Conservation (phyloP, 2,329 filamentous ascomycete species). For the Verticillium isaacii region DNA sequence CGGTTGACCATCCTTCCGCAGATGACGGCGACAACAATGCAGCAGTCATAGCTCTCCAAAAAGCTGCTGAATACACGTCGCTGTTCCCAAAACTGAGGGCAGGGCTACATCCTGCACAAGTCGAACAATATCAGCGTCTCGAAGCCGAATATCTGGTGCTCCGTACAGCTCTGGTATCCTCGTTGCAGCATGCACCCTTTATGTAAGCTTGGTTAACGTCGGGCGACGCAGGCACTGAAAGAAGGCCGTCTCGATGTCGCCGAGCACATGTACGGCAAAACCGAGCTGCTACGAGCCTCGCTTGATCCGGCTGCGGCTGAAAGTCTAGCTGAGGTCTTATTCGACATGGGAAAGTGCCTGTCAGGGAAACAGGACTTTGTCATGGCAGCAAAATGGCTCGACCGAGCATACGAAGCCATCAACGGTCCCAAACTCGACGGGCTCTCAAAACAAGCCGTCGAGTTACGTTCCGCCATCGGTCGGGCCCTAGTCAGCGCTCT, state of each 20-base stretch:
- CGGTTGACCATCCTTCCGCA: constrained; percentile 14
- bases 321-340: constrained; percentile 61
- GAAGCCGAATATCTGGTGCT: constrained; percentile 61
- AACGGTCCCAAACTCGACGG: constrained; percentile 48
- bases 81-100: constrained; percentile 24
- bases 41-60: constrained; percentile 58
- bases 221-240: constrained; percentile 59
- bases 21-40: constrained; percentile 51
- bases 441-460: constrained; percentile 53
- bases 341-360: constrained; percentile 64
- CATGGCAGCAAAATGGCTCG: constrained; percentile 67
- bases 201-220: background rate
- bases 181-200: too few relatives aligned
- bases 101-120: constrained; percentile 22
- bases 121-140: constrained; percentile 28
- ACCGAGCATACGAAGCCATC: constrained; percentile 59
- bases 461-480: constrained; percentile 62
- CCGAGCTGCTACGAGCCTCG: constrained; percentile 30
- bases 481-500: constrained; percentile 57
- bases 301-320: constrained; percentile 51
- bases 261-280: constrained; percentile 69
- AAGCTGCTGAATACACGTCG: constrained; percentile 53
- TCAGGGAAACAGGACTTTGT: constrained; percentile 45
- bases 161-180: constrained; percentile 58
- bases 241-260: constrained; percentile 69